A percentile compares a stretch with the other conserved stretches of the same genome.
phyloP scores from a whole-genome alignment of 2,329 filamentous ascomycete genomes.

The Hypoxylon sp. region DNA sequence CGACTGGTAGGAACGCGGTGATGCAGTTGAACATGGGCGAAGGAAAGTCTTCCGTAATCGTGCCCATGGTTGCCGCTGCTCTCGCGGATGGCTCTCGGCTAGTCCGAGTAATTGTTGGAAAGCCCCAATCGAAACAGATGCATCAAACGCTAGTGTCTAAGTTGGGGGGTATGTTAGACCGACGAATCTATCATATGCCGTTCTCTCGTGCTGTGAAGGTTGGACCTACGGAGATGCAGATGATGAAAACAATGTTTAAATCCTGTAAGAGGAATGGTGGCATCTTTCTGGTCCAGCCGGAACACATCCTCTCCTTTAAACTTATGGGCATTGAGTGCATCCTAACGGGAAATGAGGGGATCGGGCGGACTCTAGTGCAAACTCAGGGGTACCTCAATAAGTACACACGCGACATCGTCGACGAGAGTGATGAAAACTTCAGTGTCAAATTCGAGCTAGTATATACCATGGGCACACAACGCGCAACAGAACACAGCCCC shows the following conservation, averaged over 20 bases:
- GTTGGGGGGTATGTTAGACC: conserved; percentile 69
- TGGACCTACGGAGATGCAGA: conserved; percentile 46
- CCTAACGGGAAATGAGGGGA: conserved; percentile 49
- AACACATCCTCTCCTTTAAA: conserved; percentile 75
- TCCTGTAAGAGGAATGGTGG: conserved; percentile 67
- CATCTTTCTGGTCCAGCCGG: conserved; percentile 73
- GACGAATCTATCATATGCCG: conserved; percentile 70
- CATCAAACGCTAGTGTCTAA: conserved; percentile 68
- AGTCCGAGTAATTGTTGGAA: conserved; percentile 72
- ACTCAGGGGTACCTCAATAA: conserved; percentile 63
- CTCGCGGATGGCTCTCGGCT: conserved; percentile 67
- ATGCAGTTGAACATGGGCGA: conserved; percentile 82
- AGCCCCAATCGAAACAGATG: conserved; percentile 74
- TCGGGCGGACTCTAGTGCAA: conserved; percentile 57
- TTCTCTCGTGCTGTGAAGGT: conserved; percentile 68
- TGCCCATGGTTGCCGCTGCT: conserved; percentile 71
- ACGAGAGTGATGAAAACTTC: conserved; percentile 77
- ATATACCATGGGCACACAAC: conserved; percentile 72
- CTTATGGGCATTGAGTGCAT: conserved; percentile 71
- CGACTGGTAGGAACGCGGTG: conserved; percentile 62
- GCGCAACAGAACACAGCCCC: conserved; percentile 66
- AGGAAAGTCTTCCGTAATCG: conserved; percentile 78
- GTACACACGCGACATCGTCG: conserved; percentile 69
- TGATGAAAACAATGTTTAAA: conserved; percentile 58
- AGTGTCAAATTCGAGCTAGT: conserved; percentile 73